Evolutionary conservation across 331 rosid genomes (phyloP), one percentile per base, ranked within the genome.

Genomic region (Spiraea crenata): DNA sequence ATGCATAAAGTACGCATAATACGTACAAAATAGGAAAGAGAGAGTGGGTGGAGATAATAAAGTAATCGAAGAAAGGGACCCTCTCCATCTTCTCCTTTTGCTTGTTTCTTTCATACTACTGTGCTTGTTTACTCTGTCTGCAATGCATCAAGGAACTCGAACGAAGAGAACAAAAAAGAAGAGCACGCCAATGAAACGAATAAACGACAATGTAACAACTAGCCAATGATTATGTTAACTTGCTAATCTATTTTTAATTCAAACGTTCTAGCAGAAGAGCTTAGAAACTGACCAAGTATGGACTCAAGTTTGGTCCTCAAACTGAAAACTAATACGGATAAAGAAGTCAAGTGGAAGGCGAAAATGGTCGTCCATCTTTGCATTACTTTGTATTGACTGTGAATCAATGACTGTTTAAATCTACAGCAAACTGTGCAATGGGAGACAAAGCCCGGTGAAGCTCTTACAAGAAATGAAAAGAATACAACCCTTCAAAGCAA

Each of bases 1-100:
- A 80, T 64, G 80, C 66, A 55, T 2, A 44, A 48, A 50, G 65
- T 41, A 34, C 7, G 57, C 44, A 54, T 17, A 20, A 15, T 15
- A 57, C 20, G 15, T 37, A 46, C 7, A 62, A 67, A 25, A 66
- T 66, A 72, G 73, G 58, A 63, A 51, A 50, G 38, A 49, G 11
- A 52, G 45, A 35, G 75, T 57, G 12, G 81, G 63, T 74, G 67
- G 74, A 64, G 72, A 71, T 52, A 50, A 79, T 75, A 71, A 70
- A 78, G 83, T 74, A 72, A 82, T 75, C 38, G 71, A 63, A 75
- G 65, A 71, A 52, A 63, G 48, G 70, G 57, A 16, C 59, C 82
- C 76, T 66, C 50, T 55, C 41, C 39, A 5, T 44, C 57, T 16
- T 58, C 52, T 38, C 47, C 9, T 68, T 46, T 46, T 46, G 31